These are phyloP conservation scores for Phialophora macrospora DNA, from an alignment of 2,329 filamentous ascomycete species.

Conservation along the genomic window DNA sequence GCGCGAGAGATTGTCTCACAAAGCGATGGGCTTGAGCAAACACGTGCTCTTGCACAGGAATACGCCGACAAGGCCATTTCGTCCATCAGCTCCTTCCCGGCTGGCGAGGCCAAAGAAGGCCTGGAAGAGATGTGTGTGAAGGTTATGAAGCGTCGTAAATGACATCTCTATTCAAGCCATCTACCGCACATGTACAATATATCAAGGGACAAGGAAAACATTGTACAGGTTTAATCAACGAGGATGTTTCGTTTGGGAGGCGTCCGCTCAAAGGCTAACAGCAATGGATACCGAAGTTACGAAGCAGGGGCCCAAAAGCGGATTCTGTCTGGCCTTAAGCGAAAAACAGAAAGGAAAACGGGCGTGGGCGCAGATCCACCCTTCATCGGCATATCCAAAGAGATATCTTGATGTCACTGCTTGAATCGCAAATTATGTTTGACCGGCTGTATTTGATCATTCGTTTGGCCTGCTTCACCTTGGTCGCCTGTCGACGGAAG, in stretches of 20 bases:
- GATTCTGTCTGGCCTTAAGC: background rate
- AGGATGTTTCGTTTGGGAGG: background rate
- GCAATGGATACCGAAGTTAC: background rate
- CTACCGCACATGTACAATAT: conserved; percentile 8
- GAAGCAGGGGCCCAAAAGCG: background rate
- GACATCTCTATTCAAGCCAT: conserved; percentile 15
- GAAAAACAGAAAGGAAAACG: no score
- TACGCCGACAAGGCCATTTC: conserved; percentile 86
- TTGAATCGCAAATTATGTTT: background rate
- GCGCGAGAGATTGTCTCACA: conserved; percentile 82
- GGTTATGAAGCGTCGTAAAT: conserved; percentile 87
- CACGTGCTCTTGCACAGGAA: conserved; percentile 83
- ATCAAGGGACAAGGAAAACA: background rate
- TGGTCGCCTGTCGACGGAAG: no score
- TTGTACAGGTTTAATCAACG: background rate
- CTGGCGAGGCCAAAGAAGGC: conserved; percentile 92
- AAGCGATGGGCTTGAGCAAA: conserved; percentile 90
- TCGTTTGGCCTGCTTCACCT: no score
- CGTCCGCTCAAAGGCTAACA: background rate
- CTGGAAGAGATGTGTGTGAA: conserved; percentile 93
- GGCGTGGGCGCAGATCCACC: background rate
- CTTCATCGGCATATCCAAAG: background rate
- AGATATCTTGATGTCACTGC: background rate
- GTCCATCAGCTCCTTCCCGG: conserved; percentile 82
- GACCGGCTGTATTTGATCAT: background rate